Conservation (phyloP, 2,329 filamentous ascomycete genomes). For the Mollisiaceae sp. region DNA sequence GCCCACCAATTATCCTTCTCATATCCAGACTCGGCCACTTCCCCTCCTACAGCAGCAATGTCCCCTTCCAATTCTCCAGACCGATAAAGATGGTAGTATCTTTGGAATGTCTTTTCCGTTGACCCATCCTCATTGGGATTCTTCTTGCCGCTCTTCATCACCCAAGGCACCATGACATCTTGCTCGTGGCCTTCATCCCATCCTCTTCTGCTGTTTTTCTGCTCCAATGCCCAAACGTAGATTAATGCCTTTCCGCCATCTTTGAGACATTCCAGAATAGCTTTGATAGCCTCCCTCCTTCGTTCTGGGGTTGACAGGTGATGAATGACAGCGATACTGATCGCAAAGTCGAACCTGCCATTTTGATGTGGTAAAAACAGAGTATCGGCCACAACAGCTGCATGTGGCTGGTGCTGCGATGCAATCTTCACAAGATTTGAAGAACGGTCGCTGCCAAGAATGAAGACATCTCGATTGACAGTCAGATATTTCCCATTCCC, state of each 20-base stretch:
- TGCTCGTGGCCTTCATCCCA: slow-evolving; percentile 86
- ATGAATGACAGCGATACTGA: slow-evolving; percentile 93
- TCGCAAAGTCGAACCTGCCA: slow-evolving; percentile 80
- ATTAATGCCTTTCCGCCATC: slow-evolving; percentile 72
- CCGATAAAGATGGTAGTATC: slow-evolving; percentile 93
- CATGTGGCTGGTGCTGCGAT: slow-evolving; percentile 56
- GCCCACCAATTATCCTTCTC: slow-evolving; percentile 99
- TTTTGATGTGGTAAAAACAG: slow-evolving; percentile 79
- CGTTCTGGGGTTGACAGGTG: slow-evolving; percentile 82
- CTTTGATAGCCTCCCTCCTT: slow-evolving; percentile 72
- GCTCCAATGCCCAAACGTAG: slow-evolving; percentile 96
- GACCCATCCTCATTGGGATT: slow-evolving; percentile 40
- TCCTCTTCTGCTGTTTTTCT: slow-evolving; percentile 81
- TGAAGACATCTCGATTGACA: slow-evolving; percentile 77
- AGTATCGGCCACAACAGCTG: slow-evolving; percentile 80
- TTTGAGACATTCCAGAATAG: slow-evolving; percentile 70
- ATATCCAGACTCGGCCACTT: slow-evolving; percentile 80
- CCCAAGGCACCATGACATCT: slow-evolving; percentile 96
- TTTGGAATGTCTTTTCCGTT: slow-evolving; percentile 63
- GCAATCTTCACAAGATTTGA: slow-evolving; percentile 59
- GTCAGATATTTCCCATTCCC: slow-evolving; percentile 95
- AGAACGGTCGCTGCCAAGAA: slow-evolving; percentile 85
- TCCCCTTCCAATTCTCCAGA: slow-evolving; percentile 87
- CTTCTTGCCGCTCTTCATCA: slow-evolving; percentile 58
- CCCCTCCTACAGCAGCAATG: slow-evolving; percentile 74